Percentiles rank a stretch among this genome's conserved stretches.
phyloP scores from a whole-genome alignment of 805 yeast genomes.

The Yarrowia sp. region DNA sequence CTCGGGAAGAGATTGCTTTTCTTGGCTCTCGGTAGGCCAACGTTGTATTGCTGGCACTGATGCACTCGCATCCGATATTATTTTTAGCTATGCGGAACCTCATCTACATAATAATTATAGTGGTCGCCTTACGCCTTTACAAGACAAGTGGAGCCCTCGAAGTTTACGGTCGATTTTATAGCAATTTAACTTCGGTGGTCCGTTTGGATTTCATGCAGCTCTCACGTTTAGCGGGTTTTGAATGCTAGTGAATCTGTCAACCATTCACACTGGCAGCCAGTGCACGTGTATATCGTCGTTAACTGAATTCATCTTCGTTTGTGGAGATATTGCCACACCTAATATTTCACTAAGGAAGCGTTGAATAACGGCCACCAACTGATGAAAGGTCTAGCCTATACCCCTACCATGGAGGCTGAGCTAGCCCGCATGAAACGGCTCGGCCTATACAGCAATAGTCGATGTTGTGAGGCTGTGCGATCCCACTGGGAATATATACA shows the following conservation, averaged over 20 bases:
- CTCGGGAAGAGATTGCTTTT: too few species aligned
- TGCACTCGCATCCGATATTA: background rate
- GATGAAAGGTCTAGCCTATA: too few species aligned
- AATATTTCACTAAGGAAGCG: too few species aligned
- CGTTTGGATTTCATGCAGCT: background rate
- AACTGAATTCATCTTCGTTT: too few species aligned
- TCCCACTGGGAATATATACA: background rate
- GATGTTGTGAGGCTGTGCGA: background rate
- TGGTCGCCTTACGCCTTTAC: background rate
- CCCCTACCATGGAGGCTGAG: background rate
- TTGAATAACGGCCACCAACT: too few species aligned
- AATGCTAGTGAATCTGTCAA: background rate
- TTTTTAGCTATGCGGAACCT: background rate
- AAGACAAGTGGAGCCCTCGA: constrained; percentile 9
- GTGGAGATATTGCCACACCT: too few species aligned
- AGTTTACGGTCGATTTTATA: background rate
- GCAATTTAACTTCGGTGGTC: background rate
- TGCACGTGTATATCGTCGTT: too few species aligned
- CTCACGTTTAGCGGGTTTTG: background rate
- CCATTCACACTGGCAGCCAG: background rate
- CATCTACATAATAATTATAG: background rate
- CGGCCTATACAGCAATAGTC: background rate
- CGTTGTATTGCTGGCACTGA: background rate
- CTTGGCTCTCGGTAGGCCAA: too few species aligned
- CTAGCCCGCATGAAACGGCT: background rate